These are phyloP conservation scores for Melastoma malabathricum DNA, from an alignment of 345 rosid species.

Conservation along the genomic window DNA sequence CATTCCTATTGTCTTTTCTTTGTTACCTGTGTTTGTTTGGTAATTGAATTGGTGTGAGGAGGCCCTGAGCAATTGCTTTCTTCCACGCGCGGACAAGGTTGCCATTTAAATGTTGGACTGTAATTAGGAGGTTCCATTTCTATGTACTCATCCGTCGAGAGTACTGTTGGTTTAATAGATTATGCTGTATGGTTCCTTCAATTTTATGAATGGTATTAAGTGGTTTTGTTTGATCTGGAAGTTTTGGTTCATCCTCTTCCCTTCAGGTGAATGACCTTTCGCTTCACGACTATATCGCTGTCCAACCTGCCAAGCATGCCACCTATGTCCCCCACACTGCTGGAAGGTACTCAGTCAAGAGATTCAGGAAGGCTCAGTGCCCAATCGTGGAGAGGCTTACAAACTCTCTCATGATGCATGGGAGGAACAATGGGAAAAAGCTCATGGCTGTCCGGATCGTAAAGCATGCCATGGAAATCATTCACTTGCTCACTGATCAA, in stretches of 20 bases:
- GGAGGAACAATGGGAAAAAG: slow-evolving; percentile 86
- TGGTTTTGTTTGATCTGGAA: background rate
- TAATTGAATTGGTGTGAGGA: too few relatives aligned
- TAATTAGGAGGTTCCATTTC: too few relatives aligned
- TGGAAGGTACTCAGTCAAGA: slow-evolving; percentile 83
- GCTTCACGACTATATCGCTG: slow-evolving; percentile 61
- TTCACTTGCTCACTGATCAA: slow-evolving; percentile 59
- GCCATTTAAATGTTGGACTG: too few relatives aligned
- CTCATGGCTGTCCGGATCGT: slow-evolving; percentile 77
- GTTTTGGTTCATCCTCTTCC: background rate
- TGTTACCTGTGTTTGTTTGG: too few relatives aligned
- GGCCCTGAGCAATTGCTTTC: too few relatives aligned
- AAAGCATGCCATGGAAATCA: slow-evolving; percentile 90
- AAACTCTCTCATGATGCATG: slow-evolving; percentile 93
- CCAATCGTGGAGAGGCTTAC: slow-evolving; percentile 92
- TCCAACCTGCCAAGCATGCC: slow-evolving; percentile 59
- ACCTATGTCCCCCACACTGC: slow-evolving; percentile 92
- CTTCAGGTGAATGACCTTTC: slow-evolving; percentile 62
- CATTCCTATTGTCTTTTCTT: too few relatives aligned
- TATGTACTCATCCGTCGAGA: too few relatives aligned
- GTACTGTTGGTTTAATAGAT: too few relatives aligned
- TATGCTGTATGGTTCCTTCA: too few relatives aligned
- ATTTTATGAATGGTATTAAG: background rate
- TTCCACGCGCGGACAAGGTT: too few relatives aligned
- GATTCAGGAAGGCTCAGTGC: slow-evolving; percentile 95